Evolutionary conservation across 495 filamentous ascomycete species (phyloP).

Genomic region (Podospora appendiculata): DNA sequence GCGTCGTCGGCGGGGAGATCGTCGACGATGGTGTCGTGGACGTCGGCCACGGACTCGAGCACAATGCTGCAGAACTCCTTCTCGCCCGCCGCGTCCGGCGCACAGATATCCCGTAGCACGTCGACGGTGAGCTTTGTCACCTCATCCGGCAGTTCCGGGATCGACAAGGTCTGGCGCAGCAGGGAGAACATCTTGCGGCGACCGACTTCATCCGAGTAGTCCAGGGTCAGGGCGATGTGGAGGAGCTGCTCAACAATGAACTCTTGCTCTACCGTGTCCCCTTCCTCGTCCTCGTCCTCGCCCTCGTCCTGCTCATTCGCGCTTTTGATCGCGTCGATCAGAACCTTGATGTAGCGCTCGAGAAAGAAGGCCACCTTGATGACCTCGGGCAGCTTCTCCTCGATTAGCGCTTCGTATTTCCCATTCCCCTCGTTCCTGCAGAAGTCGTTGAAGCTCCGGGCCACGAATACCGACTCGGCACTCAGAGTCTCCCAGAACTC

Average conservation of each 20-base stretch:
- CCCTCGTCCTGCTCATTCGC: constrained; percentile 39
- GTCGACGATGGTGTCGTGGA: constrained; percentile 80
- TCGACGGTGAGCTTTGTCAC: constrained; percentile 83
- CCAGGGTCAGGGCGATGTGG: constrained; percentile 81
- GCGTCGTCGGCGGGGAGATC: constrained; percentile 47
- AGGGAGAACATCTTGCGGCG: constrained; percentile 90
- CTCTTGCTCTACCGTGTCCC: constrained; percentile 26
- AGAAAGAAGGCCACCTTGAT: constrained; percentile 80
- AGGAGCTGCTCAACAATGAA: constrained; percentile 94
- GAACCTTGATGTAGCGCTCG: constrained; percentile 65
- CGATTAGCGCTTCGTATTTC: constrained; percentile 63
- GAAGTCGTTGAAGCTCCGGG: constrained; percentile 88
- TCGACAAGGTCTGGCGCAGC: constrained; percentile 72
- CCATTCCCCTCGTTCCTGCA: constrained; percentile 63
- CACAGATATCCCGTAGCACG: constrained; percentile 72
- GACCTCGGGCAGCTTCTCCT: constrained; percentile 93
- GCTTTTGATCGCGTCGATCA: constrained; percentile 59
- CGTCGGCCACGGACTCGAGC: constrained; percentile 87
- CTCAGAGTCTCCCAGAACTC: constrained; percentile 80
- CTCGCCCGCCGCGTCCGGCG: constrained; percentile 69
- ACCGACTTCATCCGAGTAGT: constrained; percentile 93
- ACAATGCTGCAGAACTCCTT: constrained; percentile 90
- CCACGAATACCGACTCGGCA: constrained; percentile 80
- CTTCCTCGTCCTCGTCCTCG: constrained; percentile 23
- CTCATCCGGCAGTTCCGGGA: constrained; percentile 84